Base-by-base conservation (phyloP, 768 basidiomycete genomes). In the Hirschioporus abietinus region DNA sequence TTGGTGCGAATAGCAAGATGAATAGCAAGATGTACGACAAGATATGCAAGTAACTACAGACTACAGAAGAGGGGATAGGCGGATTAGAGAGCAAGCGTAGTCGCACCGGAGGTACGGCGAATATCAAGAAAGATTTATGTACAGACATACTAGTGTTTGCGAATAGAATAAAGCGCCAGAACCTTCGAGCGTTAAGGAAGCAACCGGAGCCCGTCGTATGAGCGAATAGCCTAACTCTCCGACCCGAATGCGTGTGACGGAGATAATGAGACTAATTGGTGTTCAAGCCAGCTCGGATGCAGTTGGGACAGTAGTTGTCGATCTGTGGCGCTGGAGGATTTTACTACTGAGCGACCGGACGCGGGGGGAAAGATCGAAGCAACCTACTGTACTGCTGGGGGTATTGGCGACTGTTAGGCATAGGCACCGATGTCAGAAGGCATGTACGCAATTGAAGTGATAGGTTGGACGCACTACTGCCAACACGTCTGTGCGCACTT, bases 391-490 rank as follows among this genome's bases (percentile, higher is more conserved):
- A 69, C 35, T 64, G 62, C 63, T 69, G 68, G 26, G 68, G 68
- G 64, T 67, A 68, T 27, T 68, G 67, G 27, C 66, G 67, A 67
- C 67, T 68, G 24, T 10, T 8, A 20, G 20, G 20, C 15, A 20
- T 6, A 20, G 18, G 25, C 20, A 20, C 15, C 20, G n/a, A 20
- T 12, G 61, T 35, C 25, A 27, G 23, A 10, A 4, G 15, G 18
- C 30, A 66, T 26, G 62, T 30, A 30, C 30, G 30, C 30, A 30
- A 64, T 63, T 17, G 30, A 9, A 26, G 66, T 18, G 2, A 1
- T n/a, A 20, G 23, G 20, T 24, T 27, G 24, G 18, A 78, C 88
- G 71, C 75, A 89, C 88, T 90, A 89, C 75, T 90, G 88, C 87
- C 88, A 89, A 74, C 88, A 90, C 66, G 80, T 82, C 68, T 81